Evolutionary conservation across 371 early-diverging fungal species (phyloP).

Genomic region (Massospora cicadina): DNA sequence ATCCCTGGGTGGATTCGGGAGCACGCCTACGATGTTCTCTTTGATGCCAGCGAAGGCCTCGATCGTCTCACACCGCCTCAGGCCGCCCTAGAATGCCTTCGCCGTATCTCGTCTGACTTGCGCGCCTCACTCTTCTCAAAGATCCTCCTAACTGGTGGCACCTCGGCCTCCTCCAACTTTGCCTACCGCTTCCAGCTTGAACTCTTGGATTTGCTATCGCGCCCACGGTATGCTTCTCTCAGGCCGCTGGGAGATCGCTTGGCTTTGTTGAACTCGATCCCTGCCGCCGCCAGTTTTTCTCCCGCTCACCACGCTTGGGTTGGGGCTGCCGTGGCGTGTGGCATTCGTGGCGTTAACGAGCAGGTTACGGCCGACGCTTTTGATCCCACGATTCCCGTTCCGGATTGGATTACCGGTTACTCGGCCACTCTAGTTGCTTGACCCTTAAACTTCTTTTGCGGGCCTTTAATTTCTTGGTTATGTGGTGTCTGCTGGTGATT

Average conservation of each 20-base stretch:
- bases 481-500: too few relatives aligned
- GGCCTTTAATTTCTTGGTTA: too few relatives aligned
- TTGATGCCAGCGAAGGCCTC: background rate
- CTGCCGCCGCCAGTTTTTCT: background rate
- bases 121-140: background rate
- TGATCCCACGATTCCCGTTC: background rate
- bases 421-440: background rate
- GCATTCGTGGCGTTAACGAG: background rate
- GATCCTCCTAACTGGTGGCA: background rate
- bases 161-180: background rate
- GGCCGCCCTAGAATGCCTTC: background rate
- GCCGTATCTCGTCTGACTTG: background rate
- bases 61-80: background rate
- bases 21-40: background rate
- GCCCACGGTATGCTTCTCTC: background rate
- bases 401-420: background rate
- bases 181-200: constrained; percentile 5
- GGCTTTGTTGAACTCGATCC: background rate
- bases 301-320: background rate
- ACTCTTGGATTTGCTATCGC: background rate
- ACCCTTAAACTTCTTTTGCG: too few relatives aligned
- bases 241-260: background rate
- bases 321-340: constrained; percentile 4
- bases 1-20: constrained; percentile 9
- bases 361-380: background rate